Evolutionary conservation across 768 basidiomycete genomes (phyloP), one percentile per base, ranked within the genome.

Genomic region (Macrocybe gigantea): DNA sequence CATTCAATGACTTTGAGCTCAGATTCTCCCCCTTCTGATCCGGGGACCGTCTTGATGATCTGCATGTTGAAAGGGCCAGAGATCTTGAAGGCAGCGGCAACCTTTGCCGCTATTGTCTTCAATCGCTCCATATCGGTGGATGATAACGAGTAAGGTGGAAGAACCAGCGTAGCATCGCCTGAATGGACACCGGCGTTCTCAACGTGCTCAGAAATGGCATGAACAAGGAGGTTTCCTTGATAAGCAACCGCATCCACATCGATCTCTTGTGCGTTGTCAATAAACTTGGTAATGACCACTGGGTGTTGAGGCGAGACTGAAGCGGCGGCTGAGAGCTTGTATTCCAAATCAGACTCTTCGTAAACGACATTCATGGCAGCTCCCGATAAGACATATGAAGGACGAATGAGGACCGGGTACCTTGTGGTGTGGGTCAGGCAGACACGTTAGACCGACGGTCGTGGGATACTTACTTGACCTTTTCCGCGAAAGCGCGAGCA

Each of bases 41-140:
- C 72, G 2, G 79, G 66, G 8, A 73, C 75, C 64, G 92, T 91
- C 63, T 88, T 82, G 71, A 99, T 98, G 65, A 99, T 81, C 67
- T 99, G 96, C 94, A 99, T 99, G 67, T 99, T 99, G 83, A 83
- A 99, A 6, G 96, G 96, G 33, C 96, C 96, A 29, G 93, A 96
- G 45, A 99, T 98, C 59, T 96, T 77, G 67, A 98, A 96, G 7
- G 93, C 96, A 35, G 76, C 73, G 33, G 93, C 95, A 52, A 99
- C 94, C 71, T 96, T 97, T 66, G 90, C 81, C 0, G 95, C 92
- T 51, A 98, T 97, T 44, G 76, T 79, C 74, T 97, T 98, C 53
- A 97, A 74, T 49, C 93, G 90, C 7, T 73, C 74, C 72, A 99
- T 83, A 57, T 98, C 96, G 29, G 61, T 60, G 39, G 80, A 73